phyloP scores from a whole-genome alignment of 2,329 filamentous ascomycete genomes.

The Penicillium sp. region DNA sequence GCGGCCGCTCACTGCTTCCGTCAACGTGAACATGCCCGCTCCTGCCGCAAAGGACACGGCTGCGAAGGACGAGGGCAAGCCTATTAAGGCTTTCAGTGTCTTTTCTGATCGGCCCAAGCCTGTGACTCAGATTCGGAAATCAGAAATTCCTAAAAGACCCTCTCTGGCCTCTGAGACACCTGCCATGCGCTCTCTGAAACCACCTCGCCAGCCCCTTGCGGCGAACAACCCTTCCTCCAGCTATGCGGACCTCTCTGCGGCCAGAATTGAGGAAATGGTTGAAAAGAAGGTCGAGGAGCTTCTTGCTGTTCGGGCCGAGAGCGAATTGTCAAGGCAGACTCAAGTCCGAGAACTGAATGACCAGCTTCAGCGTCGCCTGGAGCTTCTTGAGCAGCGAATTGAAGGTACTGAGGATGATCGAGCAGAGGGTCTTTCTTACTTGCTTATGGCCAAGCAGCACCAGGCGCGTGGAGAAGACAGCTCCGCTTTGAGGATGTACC shows the following conservation, averaged over 20 bases:
- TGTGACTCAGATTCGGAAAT: slow-evolving; percentile 37
- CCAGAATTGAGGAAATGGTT: slow-evolving; percentile 85
- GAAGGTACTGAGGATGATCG: slow-evolving; percentile 73
- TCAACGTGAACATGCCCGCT: slow-evolving; percentile 68
- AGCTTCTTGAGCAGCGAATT: slow-evolving; percentile 83
- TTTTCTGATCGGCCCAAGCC: slow-evolving; percentile 71
- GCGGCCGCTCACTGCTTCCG: slow-evolving; percentile 70
- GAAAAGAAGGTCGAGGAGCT: slow-evolving; percentile 90
- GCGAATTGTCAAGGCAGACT: slow-evolving; percentile 51
- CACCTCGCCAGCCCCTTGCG: slow-evolving; percentile 36
- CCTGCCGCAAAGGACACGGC: slow-evolving; percentile 51
- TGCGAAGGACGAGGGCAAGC: slow-evolving; percentile 64
- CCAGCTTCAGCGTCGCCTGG: slow-evolving; percentile 75
- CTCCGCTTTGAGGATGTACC: slow-evolving; percentile 81
- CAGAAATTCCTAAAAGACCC: slow-evolving; percentile 47
- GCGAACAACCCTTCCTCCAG: slow-evolving; percentile 32
- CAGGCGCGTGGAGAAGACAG: slow-evolving; percentile 78
- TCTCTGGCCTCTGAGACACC: slow-evolving; percentile 39
- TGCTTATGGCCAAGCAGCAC: slow-evolving; percentile 90
- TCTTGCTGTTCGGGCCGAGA: slow-evolving; percentile 69
- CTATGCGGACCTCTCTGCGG: slow-evolving; percentile 62
- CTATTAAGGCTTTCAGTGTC: slow-evolving; percentile 80
- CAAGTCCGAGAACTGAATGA: slow-evolving; percentile 63
- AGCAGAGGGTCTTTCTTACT: slow-evolving; percentile 77
- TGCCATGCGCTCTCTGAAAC: slow-evolving; percentile 50